Conservation (phyloP, 768 basidiomycete genomes). For the Pleurotus tuoliensis region DNA sequence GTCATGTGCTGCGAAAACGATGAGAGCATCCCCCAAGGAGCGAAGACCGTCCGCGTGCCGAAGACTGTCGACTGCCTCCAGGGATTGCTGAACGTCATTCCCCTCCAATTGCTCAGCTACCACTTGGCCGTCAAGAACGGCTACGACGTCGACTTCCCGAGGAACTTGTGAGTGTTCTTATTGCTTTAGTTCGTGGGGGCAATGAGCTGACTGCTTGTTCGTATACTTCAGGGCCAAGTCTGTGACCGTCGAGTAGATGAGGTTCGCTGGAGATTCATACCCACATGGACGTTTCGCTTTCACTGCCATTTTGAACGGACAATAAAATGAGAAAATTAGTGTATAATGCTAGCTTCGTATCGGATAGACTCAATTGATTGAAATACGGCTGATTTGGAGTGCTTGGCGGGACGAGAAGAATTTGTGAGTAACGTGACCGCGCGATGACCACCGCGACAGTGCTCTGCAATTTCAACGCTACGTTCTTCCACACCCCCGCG, state of each 20-base stretch:
- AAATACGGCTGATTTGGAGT: too few relatives aligned
- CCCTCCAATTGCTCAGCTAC: constrained; percentile 92
- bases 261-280: neutral
- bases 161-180: constrained; percentile 71
- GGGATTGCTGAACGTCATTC: constrained; percentile 94
- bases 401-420: too few relatives aligned
- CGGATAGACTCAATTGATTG: too few relatives aligned
- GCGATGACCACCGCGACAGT: too few relatives aligned
- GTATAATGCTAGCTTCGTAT: too few relatives aligned
- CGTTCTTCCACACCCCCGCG: too few relatives aligned
- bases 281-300: too few relatives aligned
- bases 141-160: constrained; percentile 97
- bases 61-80: constrained; percentile 93
- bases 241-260: constrained; percentile 63
- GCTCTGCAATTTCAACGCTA: too few relatives aligned
- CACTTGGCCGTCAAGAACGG: constrained; percentile 95
- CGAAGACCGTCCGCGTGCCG: constrained; percentile 91
- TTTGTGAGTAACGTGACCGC: too few relatives aligned
- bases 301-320: too few relatives aligned
- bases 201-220: constrained; percentile 11
- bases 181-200: constrained; percentile 1
- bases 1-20: constrained; percentile 96
- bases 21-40: constrained; percentile 64
- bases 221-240: constrained; percentile 59
- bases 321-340: too few relatives aligned